Percentiles rank a stretch among this genome's conserved stretches.
These are phyloP conservation scores for Diaporthe longicolla DNA, from an alignment of 2,329 filamentous ascomycete species.

Conservation along the genomic window DNA sequence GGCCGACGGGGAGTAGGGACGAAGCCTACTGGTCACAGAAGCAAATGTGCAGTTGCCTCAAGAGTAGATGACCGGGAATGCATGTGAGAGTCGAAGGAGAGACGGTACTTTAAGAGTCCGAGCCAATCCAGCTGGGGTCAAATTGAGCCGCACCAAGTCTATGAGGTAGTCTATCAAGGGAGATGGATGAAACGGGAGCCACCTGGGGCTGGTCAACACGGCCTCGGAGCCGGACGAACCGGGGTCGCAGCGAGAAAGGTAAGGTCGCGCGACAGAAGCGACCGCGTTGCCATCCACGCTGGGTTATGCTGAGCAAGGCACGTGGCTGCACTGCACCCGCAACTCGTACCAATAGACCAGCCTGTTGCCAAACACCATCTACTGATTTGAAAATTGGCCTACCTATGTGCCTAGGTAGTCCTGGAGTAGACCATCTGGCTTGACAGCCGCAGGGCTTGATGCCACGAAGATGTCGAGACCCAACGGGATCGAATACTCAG, in stretches of 20 bases:
- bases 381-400: background rate
- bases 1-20: background rate
- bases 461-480: slow-evolving; percentile 66
- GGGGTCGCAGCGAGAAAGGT: background rate
- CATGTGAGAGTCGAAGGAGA: background rate
- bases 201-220: slow-evolving; percentile 28
- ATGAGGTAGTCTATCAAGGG: slow-evolving; percentile 30
- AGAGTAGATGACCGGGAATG: background rate
- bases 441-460: slow-evolving; percentile 24
- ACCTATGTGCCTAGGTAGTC: background rate
- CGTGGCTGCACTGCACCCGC: background rate
- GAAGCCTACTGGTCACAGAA: slow-evolving; percentile 1
- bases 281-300: slow-evolving; percentile 22
- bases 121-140: background rate
- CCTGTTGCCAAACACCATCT: background rate
- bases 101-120: background rate
- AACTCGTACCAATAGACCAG: background rate
- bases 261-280: slow-evolving; percentile 37
- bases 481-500: slow-evolving; percentile 74
- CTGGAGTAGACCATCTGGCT: background rate
- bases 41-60: background rate
- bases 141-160: background rate
- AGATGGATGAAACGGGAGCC: slow-evolving; percentile 30
- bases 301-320: background rate
- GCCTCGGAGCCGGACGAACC: slow-evolving; percentile 24